Evolutionary conservation across 164 flowering plant species (phyloP).

Genomic region (Chloranthus sessilifolius): DNA sequence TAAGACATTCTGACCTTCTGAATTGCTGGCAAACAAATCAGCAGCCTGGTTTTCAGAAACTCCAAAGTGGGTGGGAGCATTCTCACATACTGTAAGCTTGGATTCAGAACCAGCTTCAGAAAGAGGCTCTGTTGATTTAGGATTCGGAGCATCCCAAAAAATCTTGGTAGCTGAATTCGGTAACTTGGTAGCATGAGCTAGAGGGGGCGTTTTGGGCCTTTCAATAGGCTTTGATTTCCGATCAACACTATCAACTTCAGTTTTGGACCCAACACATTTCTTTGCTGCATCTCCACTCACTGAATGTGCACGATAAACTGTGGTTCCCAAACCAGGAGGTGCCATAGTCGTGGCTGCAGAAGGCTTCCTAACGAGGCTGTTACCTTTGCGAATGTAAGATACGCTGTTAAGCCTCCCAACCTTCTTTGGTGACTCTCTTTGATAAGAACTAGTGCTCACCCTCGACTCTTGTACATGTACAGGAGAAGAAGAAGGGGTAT

Average conservation of each 20-base stretch:
- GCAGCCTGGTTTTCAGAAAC: constrained; percentile 29
- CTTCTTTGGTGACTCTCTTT: constrained; percentile 20
- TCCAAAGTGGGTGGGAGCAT: constrained; percentile 15
- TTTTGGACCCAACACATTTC: constrained; percentile 19
- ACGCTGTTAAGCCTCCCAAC: constrained; percentile 25
- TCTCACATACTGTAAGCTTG: constrained; percentile 14
- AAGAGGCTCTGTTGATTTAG: constrained; percentile 17
- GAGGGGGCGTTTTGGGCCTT: constrained; percentile 35
- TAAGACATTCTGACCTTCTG: constrained; percentile 21
- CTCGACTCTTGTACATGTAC: constrained; percentile 22
- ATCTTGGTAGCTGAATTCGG: constrained; percentile 14
- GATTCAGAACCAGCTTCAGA: constrained; percentile 9
- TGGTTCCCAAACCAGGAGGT: constrained; percentile 22
- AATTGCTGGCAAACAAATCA: constrained; percentile 10
- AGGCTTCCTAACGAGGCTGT: constrained; percentile 77
- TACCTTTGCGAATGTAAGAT: constrained; percentile 84
- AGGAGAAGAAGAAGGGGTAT: constrained; percentile 20
- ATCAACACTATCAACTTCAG: constrained; percentile 15
- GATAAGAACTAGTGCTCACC: constrained; percentile 20
- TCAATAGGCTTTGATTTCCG: constrained; percentile 27
- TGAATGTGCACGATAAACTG: constrained; percentile 27
- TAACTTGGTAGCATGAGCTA: constrained; percentile 16
- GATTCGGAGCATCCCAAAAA: constrained; percentile 19
- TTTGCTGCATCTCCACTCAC: constrained; percentile 22
- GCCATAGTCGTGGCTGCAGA: constrained; percentile 21